Conservation (phyloP, 1,284 basidiomycete genomes). For the Tilletia indica region DNA sequence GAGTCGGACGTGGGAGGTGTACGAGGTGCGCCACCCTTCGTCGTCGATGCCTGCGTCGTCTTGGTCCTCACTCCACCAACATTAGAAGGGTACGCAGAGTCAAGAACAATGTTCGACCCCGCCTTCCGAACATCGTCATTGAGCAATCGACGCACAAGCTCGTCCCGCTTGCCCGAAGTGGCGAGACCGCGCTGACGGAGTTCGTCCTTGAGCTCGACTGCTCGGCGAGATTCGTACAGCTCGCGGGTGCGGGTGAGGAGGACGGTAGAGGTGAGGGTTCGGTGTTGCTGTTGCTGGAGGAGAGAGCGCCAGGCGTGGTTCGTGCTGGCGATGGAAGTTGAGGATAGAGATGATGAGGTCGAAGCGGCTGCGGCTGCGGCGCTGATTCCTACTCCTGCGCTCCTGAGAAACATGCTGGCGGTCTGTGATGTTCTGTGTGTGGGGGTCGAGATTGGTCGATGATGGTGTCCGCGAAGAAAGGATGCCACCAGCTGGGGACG, state of each 20-base stretch:
- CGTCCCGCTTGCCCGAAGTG: constrained; percentile 42
- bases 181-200: constrained; percentile 47
- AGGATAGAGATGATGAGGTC: neutral
- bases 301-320: neutral
- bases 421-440: neutral
- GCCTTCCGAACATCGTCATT: constrained; percentile 10
- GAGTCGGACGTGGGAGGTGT: neutral
- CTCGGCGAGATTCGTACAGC: constrained; percentile 41
- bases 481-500: too few species aligned
- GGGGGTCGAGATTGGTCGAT: too few species aligned
- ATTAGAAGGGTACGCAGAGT: constrained; percentile 23
- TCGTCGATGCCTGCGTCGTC: constrained; percentile 35
- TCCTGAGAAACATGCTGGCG: too few species aligned
- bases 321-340: neutral
- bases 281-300: constrained; percentile 1
- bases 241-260: constrained; percentile 44
- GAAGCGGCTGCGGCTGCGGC: neutral
- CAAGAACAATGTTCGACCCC: constrained; percentile 21
- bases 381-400: neutral
- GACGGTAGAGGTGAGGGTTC: constrained; percentile 42
- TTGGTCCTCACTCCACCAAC: constrained; percentile 28
- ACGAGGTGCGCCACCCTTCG: constrained; percentile 21
- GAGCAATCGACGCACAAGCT: constrained; percentile 33
- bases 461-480: too few species aligned
- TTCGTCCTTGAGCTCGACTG: constrained; percentile 42